Evolutionary conservation across 306 rosid species (phyloP).

Genomic region (Dryas drummondii): DNA sequence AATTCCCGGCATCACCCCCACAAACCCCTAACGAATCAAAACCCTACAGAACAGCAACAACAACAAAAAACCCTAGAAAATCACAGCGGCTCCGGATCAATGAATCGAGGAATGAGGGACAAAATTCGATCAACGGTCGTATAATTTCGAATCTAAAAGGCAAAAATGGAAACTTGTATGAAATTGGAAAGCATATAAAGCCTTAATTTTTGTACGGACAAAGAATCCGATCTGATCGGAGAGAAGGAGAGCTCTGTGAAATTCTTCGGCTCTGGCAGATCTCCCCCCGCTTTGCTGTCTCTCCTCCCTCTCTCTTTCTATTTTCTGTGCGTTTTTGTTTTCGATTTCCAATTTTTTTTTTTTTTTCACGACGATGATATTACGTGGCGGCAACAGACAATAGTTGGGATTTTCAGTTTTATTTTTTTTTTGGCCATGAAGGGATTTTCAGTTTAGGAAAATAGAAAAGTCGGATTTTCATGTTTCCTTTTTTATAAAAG

Average conservation of each 20-base stretch:
- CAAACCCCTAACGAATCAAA: conserved; percentile 21
- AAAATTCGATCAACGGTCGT: conserved; percentile 35
- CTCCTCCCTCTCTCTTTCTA: conserved; percentile 5
- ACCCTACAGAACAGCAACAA: neutral
- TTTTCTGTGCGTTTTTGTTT: conserved; percentile 7
- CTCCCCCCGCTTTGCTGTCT: conserved; percentile 16
- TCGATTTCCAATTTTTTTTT: neutral
- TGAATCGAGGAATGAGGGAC: conserved; percentile 26
- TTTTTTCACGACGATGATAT: neutral
- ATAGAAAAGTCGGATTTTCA: too few relatives aligned
- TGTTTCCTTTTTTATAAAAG: too few relatives aligned
- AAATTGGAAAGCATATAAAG: conserved; percentile 12
- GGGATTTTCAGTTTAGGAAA: neutral
- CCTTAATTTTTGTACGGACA: conserved; percentile 25
- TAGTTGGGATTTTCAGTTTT: neutral
- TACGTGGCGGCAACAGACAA: neutral
- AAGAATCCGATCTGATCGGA: conserved; percentile 68
- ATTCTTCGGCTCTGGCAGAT: conserved; percentile 37
- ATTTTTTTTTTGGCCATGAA: neutral
- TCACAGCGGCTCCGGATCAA: conserved; percentile 28
- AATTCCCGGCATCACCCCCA: conserved; percentile 10
- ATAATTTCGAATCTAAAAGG: neutral
- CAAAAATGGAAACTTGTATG: neutral
- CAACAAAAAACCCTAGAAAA: neutral
- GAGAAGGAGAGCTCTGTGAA: conserved; percentile 29